Percentiles rank a stretch among this genome's conserved stretches.
phyloP scores from a whole-genome alignment of 225 moss, liverwort and hornwort genomes.

The Antitrichia curtipendula region DNA sequence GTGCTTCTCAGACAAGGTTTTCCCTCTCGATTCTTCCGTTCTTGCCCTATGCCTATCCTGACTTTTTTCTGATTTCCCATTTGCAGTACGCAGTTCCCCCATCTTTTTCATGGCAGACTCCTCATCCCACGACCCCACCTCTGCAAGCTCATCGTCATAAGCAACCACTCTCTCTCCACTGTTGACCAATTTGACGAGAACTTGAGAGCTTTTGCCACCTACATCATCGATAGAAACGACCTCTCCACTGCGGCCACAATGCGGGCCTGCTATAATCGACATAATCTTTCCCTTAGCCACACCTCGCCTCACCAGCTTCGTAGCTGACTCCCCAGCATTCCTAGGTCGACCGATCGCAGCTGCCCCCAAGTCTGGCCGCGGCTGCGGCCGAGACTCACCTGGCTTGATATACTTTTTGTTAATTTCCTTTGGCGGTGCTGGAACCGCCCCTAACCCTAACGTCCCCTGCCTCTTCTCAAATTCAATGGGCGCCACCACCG shows the following conservation, averaged over 20 bases:
- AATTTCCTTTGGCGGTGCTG: conserved; percentile 40
- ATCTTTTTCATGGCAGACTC: neutral
- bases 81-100: neutral
- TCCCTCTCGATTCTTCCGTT: neutral
- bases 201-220: neutral
- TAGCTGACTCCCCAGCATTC: neutral
- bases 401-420: conserved; percentile 56
- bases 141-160: neutral
- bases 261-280: neutral
- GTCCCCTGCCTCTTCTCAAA: conserved; percentile 45
- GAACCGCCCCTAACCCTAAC: conserved; percentile 62
- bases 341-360: neutral
- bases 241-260: neutral
- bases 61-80: neutral
- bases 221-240: neutral
- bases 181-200: neutral
- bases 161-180: neutral
- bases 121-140: neutral
- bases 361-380: neutral
- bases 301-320: neutral
- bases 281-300: neutral
- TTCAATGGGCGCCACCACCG: conserved; percentile 46
- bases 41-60: neutral
- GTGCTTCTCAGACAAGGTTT: neutral
- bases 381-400: conserved; percentile 39